Evolutionary conservation across 352 stramenopile species (phyloP).

Genomic region (Phytophthora sp.): DNA sequence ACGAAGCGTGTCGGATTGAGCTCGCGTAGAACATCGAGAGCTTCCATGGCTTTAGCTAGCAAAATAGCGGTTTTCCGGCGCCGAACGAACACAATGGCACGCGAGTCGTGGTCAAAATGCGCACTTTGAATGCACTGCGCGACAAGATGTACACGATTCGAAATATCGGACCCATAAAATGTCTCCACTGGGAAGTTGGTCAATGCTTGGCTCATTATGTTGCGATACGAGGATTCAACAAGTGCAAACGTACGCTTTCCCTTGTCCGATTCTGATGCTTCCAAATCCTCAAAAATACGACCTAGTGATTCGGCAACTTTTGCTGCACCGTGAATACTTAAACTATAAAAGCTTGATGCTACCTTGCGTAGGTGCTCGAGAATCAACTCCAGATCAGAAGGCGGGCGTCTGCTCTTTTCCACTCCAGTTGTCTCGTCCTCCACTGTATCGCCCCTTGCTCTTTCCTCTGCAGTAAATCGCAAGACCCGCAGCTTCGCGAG

Average conservation of each 20-base stretch:
- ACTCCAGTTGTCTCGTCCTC: constrained; percentile 13
- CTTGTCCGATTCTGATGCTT: constrained; percentile 22
- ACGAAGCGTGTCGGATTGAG: constrained; percentile 82
- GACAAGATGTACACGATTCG: constrained; percentile 60
- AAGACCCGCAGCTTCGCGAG: constrained; percentile 48
- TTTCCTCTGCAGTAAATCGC: constrained; percentile 21
- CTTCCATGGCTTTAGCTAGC: constrained; percentile 70
- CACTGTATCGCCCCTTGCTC: constrained; percentile 4
- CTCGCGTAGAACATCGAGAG: constrained; percentile 49
- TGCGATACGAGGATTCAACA: constrained; percentile 31
- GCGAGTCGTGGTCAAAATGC: constrained; percentile 60
- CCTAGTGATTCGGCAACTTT: constrained; percentile 42
- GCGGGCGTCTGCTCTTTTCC: constrained; percentile 20
- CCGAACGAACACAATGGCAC: constrained; percentile 82
- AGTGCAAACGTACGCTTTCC: constrained; percentile 38
- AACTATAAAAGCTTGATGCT: constrained; percentile 52
- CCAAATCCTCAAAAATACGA: constrained; percentile 42
- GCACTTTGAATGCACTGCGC: constrained; percentile 48
- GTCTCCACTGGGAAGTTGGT: constrained; percentile 31
- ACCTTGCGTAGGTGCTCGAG: constrained; percentile 52
- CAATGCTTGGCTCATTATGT: constrained; percentile 41
- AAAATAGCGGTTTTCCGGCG: constrained; percentile 70
- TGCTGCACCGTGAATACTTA: constrained; percentile 54
- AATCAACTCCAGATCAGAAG: constrained; percentile 49
- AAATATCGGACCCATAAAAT: constrained; percentile 44